phyloP scores from a whole-genome alignment of 768 basidiomycete genomes.

The Kwoniella mangroviensis region DNA sequence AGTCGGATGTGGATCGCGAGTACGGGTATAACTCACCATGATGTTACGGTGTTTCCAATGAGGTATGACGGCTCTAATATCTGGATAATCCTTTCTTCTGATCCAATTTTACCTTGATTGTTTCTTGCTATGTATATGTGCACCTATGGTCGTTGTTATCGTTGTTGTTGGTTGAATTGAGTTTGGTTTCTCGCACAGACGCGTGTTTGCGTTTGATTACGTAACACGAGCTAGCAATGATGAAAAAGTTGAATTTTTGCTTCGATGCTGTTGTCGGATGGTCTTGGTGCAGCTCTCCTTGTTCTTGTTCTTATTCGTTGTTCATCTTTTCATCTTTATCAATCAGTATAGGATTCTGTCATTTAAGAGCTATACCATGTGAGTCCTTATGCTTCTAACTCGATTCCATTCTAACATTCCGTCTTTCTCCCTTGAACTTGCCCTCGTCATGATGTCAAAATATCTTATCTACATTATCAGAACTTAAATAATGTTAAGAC shows the following conservation, averaged over 20 bases:
- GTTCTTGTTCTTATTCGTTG: no score
- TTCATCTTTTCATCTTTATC: no score
- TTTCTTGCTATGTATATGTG: not conserved
- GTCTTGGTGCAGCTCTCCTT: no score
- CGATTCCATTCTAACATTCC: not conserved
- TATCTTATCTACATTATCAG: constrained; percentile 59
- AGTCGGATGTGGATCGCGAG: not conserved
- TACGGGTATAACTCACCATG: not conserved
- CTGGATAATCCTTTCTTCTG: no score
- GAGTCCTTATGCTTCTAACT: not conserved
- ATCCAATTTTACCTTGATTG: no score
- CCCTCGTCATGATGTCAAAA: constrained; percentile 38
- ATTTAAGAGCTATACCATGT: no score
- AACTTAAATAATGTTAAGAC: constrained; percentile 39
- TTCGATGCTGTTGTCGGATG: no score
- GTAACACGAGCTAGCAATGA: not conserved
- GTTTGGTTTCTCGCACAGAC: constrained; percentile 11
- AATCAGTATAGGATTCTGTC: no score
- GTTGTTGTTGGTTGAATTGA: not conserved
- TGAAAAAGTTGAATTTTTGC: no score
- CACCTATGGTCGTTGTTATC: not conserved
- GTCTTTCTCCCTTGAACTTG: not conserved
- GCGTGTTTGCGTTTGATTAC: constrained; percentile 10
- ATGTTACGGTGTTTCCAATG: no score
- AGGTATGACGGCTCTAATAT: no score